Evolutionary conservation across 2,329 filamentous ascomycete species (phyloP).

Genomic region (Paraconiothyrium sp.): DNA sequence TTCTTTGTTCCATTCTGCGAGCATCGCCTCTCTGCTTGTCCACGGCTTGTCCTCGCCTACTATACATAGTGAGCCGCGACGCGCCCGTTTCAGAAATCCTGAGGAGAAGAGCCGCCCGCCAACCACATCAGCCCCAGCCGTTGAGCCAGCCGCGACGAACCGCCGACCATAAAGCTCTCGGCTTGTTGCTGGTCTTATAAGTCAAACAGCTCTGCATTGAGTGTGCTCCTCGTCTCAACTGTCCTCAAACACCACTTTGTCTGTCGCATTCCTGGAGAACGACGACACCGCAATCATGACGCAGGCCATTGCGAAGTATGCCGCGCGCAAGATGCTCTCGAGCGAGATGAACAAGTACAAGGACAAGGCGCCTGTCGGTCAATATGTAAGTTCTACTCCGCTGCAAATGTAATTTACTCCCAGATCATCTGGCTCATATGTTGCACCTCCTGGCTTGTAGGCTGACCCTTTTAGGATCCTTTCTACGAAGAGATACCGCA

Average conservation of each 20-base stretch:
- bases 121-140: slow-evolving; percentile 39
- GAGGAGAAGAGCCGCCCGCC: slow-evolving; percentile 36
- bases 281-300: slow-evolving; percentile 53
- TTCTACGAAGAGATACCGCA: slow-evolving; percentile 87
- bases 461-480: slow-evolving; percentile 71
- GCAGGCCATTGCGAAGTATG: slow-evolving; percentile 57
- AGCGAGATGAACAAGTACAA: slow-evolving; percentile 60
- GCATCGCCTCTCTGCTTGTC: slow-evolving; percentile 4
- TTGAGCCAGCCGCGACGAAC: slow-evolving; percentile 36
- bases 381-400: slow-evolving; percentile 50
- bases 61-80: slow-evolving; percentile 49
- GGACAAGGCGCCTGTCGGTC: slow-evolving; percentile 52
- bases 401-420: background rate
- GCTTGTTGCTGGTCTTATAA: slow-evolving; percentile 33
- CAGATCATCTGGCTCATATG: slow-evolving; percentile 8
- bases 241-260: slow-evolving; percentile 15
- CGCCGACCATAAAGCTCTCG: slow-evolving; percentile 22
- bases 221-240: slow-evolving; percentile 11
- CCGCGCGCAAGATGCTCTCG: slow-evolving; percentile 59
- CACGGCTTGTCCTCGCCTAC: slow-evolving; percentile 33
- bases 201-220: slow-evolving; percentile 16
- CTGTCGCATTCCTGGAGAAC: slow-evolving; percentile 16
- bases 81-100: slow-evolving; percentile 52
- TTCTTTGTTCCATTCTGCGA: slow-evolving; percentile 1
- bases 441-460: slow-evolving; percentile 1